Conservation (phyloP, 2,329 filamentous ascomycete genomes). For the Fusarium sp. region DNA sequence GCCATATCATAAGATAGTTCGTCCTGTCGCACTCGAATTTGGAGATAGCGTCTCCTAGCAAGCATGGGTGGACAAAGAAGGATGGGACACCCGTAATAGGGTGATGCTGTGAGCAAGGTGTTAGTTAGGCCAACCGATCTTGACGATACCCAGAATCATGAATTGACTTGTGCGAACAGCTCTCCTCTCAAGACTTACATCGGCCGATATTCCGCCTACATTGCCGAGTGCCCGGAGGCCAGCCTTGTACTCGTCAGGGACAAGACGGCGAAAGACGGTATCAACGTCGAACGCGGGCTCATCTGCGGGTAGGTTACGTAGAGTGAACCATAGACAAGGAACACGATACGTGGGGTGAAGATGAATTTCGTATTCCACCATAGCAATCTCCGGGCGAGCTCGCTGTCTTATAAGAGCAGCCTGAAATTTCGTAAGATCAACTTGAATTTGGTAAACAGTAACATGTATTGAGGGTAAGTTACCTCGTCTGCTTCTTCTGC, state of each 20-base stretch:
- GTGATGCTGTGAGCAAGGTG: constrained; percentile 73
- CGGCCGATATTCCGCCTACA: constrained; percentile 80
- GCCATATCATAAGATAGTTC: constrained; percentile 87
- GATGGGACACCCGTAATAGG: constrained; percentile 80
- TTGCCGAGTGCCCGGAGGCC: constrained; percentile 70
- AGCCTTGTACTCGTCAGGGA: constrained; percentile 73
- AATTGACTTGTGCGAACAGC: constrained; percentile 49
- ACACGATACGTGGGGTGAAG: constrained; percentile 80
- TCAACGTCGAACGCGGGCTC: constrained; percentile 73
- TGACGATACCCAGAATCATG: constrained; percentile 46
- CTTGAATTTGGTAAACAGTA: constrained; percentile 11
- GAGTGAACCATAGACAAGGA: constrained; percentile 80
- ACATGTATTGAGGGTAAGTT: constrained; percentile 38
- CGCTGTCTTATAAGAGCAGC: constrained; percentile 54
- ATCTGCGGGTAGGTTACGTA: constrained; percentile 68
- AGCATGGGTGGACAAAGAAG: constrained; percentile 95
- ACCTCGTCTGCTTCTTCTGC: constrained; percentile 66
- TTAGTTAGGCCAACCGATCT: constrained; percentile 56
- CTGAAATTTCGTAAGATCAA: constrained; percentile 50
- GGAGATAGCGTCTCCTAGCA: constrained; percentile 83
- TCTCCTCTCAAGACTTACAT: constrained; percentile 67
- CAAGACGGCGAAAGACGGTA: constrained; percentile 76
- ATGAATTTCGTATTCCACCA: constrained; percentile 79
- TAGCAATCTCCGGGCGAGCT: constrained; percentile 53
- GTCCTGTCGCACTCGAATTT: constrained; percentile 70